Base-by-base conservation (phyloP, 164 flowering plant species). In the Nymphaea thermarum region DNA sequence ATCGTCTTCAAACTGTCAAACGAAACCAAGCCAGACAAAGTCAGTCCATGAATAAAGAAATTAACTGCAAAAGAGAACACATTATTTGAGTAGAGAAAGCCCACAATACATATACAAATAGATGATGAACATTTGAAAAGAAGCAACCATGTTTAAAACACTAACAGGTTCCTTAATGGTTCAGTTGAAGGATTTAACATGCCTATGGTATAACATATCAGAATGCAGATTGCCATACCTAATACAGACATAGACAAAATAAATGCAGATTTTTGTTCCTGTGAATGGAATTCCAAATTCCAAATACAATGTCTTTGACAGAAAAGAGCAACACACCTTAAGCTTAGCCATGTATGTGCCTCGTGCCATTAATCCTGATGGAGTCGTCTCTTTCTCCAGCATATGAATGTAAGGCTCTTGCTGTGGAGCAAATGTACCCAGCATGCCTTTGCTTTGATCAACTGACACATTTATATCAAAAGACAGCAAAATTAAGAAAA, bases 401-500 rank as follows among this genome's bases (percentile, higher is more conserved):
- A 53, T 75, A 64, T 82, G 78, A 57, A 73, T 74, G 65, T 85
- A 86, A 3, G 87, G 90, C 47, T 86, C 86, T 43, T 61, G 69
- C 43, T 76, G 85, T 66, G 94, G 94, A 72, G 89, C 86, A 75
- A 85, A 88, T 25, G 94, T 83, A 36, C 94, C 94, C 78, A 88
- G 44, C 94, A 88, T 88, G 73, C 85, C 90, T 73, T 78, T 82
- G 75, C 79, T 81, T 74, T 77, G 83, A 77, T 86, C 89, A 70
- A 88, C 94, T 86, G 64, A 6, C 18, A 10, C 64, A 62, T 17
- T 62, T 61, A 6, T 8, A 62, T 4, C 10, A 55, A 62, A 62
- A 10, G 42, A 62, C 16, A 62, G 64, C 6, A 41, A 62, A 17
- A 17, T 62, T 17, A 17, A 17, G 42, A 17, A 62, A 3, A 62